Conservation (phyloP, 768 basidiomycete genomes). For the Lactarius deliciosus region DNA sequence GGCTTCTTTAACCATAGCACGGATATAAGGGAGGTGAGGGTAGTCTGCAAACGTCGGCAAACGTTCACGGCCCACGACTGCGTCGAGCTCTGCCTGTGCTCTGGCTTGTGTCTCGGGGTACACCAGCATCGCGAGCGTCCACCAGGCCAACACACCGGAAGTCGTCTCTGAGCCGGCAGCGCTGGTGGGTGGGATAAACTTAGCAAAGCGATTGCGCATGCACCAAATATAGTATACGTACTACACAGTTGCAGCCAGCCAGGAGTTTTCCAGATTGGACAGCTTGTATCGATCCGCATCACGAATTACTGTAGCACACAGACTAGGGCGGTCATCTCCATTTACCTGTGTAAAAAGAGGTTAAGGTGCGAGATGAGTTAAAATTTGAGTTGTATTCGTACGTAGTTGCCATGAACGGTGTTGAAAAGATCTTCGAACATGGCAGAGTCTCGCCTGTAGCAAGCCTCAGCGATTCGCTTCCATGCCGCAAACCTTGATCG, state of each 20-base stretch:
- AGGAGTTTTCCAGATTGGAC: constrained; percentile 25
- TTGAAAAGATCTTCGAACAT: constrained; percentile 24
- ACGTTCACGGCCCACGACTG: constrained; percentile 27
- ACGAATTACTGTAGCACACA: constrained; percentile 21
- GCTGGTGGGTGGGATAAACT: constrained; percentile 3
- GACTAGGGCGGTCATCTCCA: constrained; percentile 24
- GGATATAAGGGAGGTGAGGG: constrained; percentile 27
- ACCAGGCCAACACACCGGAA: constrained; percentile 29
- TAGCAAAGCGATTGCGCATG: not conserved
- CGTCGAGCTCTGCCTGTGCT: constrained; percentile 28
- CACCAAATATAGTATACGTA: constrained; percentile 17
- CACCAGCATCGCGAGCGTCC: constrained; percentile 26
- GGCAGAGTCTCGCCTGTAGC: constrained; percentile 24
- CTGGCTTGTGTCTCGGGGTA: constrained; percentile 26
- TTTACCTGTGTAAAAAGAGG: constrained; percentile 3
- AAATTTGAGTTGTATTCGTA: not conserved
- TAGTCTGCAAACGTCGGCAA: constrained; percentile 26
- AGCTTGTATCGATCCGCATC: constrained; percentile 18
- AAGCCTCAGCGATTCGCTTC: constrained; percentile 22
- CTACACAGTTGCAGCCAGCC: constrained; percentile 32
- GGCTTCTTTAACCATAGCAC: constrained; percentile 28
- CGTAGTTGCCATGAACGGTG: constrained; percentile 9
- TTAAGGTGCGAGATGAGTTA: not conserved
- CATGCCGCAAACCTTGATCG: constrained; percentile 23
- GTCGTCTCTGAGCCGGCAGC: constrained; percentile 28